Conservation (phyloP, 2,329 filamentous ascomycete species). For the Penicillium sp. region DNA sequence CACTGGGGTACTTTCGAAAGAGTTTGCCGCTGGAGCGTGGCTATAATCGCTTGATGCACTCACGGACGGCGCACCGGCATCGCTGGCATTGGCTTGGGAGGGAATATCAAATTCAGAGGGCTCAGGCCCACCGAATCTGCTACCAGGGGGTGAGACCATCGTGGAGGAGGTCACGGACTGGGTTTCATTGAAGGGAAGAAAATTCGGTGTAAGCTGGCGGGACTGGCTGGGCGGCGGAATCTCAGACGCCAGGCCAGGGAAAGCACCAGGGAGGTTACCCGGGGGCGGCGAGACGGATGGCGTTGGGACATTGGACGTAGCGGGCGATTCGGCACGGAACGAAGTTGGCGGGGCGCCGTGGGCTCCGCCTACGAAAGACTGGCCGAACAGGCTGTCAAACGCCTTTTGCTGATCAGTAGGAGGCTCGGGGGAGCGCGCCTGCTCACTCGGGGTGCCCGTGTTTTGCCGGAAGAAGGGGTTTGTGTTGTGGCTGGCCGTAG, state of each 20-base stretch:
- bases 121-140: constrained; percentile 58
- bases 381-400: constrained; percentile 85
- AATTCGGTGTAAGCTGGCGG: constrained; percentile 73
- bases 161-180: constrained; percentile 75
- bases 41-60: constrained; percentile 24
- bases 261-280: constrained; percentile 24
- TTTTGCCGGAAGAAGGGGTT: constrained; percentile 88
- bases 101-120: constrained; percentile 47
- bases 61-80: constrained; percentile 33
- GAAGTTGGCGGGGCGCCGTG: constrained; percentile 55
- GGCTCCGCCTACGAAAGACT: constrained; percentile 55
- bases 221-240: constrained; percentile 67
- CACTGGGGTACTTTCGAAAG: constrained; percentile 14
- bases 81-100: constrained; percentile 35
- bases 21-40: constrained; percentile 11
- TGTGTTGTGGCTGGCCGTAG: constrained; percentile 66
- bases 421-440: constrained; percentile 47
- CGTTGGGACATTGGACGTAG: constrained; percentile 53
- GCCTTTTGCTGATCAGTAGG: constrained; percentile 59
- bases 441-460: constrained; percentile 47
- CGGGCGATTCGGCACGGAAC: constrained; percentile 57
- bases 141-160: constrained; percentile 70
- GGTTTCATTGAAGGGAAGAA: constrained; percentile 66
- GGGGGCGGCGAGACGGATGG: constrained; percentile 63
- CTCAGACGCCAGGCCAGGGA: constrained; percentile 25